Percentiles rank a stretch among this genome's conserved stretches.
phyloP scores from a whole-genome alignment of 1,284 basidiomycete genomes.

The Meira nashicola region DNA sequence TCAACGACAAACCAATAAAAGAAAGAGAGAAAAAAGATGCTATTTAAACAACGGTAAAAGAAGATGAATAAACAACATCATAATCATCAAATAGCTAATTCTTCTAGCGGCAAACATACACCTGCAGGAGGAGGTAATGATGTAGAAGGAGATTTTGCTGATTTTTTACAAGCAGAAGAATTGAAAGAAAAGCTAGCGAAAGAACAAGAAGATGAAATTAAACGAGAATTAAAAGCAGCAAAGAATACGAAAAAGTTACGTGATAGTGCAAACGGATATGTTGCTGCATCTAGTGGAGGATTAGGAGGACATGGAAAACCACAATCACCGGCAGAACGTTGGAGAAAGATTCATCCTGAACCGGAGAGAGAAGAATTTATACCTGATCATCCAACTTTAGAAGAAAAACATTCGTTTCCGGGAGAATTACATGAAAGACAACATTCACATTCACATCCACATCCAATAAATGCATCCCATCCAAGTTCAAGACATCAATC shows the following conservation, averaged over 20 bases:
- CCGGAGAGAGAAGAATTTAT: neutral
- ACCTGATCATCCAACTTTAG: slow-evolving; percentile 7
- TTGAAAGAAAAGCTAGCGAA: slow-evolving; percentile 5
- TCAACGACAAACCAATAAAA: too few species aligned
- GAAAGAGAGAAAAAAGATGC: neutral
- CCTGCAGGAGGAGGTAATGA: neutral
- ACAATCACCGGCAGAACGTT: neutral
- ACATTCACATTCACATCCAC: neutral
- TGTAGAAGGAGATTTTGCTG: slow-evolving; percentile 9
- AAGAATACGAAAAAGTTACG: slow-evolving; percentile 8
- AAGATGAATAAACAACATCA: slow-evolving; percentile 3
- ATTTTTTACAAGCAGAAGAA: slow-evolving; percentile 9
- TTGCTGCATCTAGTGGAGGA: neutral
- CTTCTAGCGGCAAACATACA: slow-evolving; percentile 11
- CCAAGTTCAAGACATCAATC: neutral
- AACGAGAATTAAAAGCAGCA: slow-evolving; percentile 10
- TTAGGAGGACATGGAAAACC: slow-evolving; percentile 9
- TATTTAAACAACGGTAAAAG: neutral
- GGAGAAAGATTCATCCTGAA: neutral
- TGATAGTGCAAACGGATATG: neutral
- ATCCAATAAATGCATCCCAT: neutral
- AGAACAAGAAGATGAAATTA: slow-evolving; percentile 7
- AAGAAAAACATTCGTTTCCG: slow-evolving; percentile 11
- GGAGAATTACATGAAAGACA: slow-evolving; percentile 4
- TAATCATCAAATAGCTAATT: neutral